Conservation (phyloP, 2,329 filamentous ascomycete genomes). For the Fusarium torreyae region DNA sequence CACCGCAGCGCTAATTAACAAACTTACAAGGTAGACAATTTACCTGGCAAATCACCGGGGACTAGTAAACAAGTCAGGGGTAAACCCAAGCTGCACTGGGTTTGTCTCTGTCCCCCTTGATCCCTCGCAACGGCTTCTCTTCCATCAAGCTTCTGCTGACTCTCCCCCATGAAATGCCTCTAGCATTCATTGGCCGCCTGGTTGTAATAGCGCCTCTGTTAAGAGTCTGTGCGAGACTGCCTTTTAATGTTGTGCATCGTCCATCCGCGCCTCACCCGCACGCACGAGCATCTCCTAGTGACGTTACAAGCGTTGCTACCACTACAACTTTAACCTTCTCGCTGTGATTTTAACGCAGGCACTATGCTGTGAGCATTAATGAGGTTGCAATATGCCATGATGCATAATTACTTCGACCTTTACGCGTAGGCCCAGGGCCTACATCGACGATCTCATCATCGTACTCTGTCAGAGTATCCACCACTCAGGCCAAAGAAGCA, state of each 20-base stretch:
- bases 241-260: slow-evolving; percentile 43
- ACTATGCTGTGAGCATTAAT: neutral
- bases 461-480: slow-evolving; percentile 20
- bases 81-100: slow-evolving; percentile 18
- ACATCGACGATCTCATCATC: slow-evolving; percentile 33
- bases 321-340: neutral
- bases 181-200: slow-evolving; percentile 8
- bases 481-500: slow-evolving; percentile 31
- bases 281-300: slow-evolving; percentile 34
- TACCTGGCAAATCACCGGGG: slow-evolving; percentile 37
- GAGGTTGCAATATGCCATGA: neutral
- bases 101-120: slow-evolving; percentile 5
- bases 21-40: slow-evolving; percentile 32
- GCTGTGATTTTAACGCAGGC: neutral
- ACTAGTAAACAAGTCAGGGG: slow-evolving; percentile 42
- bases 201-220: slow-evolving; percentile 29
- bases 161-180: slow-evolving; percentile 12
- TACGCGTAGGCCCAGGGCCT: neutral
- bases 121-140: slow-evolving; percentile 28
- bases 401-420: neutral
- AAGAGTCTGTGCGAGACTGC: slow-evolving; percentile 40
- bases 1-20: slow-evolving; percentile 17
- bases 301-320: slow-evolving; percentile 4
- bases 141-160: slow-evolving; percentile 39
- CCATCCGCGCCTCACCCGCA: slow-evolving; percentile 43